Base-by-base conservation (phyloP, 176 grass and related monocot genomes). In the Ensete ventricosum region DNA sequence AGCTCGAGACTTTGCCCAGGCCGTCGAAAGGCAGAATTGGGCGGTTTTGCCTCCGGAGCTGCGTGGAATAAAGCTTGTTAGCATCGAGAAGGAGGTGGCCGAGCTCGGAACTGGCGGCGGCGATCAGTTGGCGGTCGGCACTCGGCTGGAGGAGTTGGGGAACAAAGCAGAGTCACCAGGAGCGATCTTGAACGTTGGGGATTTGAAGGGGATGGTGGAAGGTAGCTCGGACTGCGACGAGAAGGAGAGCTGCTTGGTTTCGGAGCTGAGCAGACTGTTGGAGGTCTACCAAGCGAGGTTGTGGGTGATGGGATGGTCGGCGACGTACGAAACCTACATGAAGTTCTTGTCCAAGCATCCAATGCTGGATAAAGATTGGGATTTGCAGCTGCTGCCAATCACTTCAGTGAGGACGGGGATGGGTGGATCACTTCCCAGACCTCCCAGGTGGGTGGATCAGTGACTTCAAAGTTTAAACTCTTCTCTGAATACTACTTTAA, bases 341-440 rank as follows among this genome's bases (percentile, higher is more conserved):
- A 80, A 92, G 74, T 99, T 99, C 84, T 83, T 99, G 14, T 91
- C 90, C 34, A 91, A 83, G 81, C 91, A 91, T 82, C 95, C 90
- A 11, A 83, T 99, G 77, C 50, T 99, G 64, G 90, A 99, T 73
- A 99, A 89, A 77, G 95, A 99, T 50, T 94, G 90, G 95, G 86
- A 99, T 9, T 79, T 99, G 64, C 90, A 90, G 91, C 84, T 99
- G 58, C 81, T 99, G 70, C 95, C 95, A 0, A 87, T 94, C 69
- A 94, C 95, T 21, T 77, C 84, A 19, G 64, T 79, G 26, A 80
- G 88, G 19, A 60, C 77, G 52, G 54, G 25, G 52, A 62, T 64
- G 1, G 49, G 14, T 72, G 62, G 79, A 50, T 75, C 83, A 55
- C 62, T 83, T 58, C 73, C 82, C 74, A 96, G 82, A 58, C 65